These are phyloP conservation scores for Gloeophyllum trabeum DNA, from an alignment of 768 basidiomycete species.

Conservation along the genomic window DNA sequence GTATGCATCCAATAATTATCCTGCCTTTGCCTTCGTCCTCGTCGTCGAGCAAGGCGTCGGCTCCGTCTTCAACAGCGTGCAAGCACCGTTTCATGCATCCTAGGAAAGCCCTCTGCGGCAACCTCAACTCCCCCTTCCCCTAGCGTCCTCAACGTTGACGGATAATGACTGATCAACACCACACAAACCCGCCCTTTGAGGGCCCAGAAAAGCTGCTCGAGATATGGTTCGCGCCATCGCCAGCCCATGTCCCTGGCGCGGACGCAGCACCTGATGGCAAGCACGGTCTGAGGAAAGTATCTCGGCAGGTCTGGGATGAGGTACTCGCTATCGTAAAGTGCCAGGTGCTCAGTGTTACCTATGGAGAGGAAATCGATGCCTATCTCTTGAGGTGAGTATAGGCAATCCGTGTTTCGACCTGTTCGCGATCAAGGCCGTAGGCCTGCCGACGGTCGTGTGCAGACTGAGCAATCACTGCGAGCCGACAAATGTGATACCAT, in stretches of 20 bases:
- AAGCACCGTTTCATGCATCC: slow-evolving; percentile 16
- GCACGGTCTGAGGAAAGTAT: slow-evolving; percentile 68
- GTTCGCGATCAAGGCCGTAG: no score
- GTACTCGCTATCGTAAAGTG: slow-evolving; percentile 97
- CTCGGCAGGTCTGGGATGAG: slow-evolving; percentile 79
- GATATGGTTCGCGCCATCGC: slow-evolving; percentile 89
- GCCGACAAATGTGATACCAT: no score
- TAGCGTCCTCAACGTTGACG: slow-evolving; percentile 4
- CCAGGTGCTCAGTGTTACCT: slow-evolving; percentile 84
- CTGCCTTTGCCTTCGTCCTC: not conserved
- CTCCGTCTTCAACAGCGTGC: slow-evolving; percentile 1
- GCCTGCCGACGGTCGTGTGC: not conserved
- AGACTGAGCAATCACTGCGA: no score
- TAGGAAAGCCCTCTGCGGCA: slow-evolving; percentile 6
- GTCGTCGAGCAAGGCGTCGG: not conserved
- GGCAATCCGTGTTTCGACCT: no score
- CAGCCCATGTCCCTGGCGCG: slow-evolving; percentile 42
- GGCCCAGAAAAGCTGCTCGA: slow-evolving; percentile 94
- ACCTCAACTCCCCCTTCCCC: slow-evolving; percentile 9
- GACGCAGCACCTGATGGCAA: slow-evolving; percentile 27
- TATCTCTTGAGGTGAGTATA: slow-evolving; percentile 82
- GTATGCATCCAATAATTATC: not conserved
- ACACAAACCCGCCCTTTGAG: slow-evolving; percentile 54
- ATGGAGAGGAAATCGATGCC: slow-evolving; percentile 87
- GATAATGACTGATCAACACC: not conserved